A percentile compares a stretch with the other conserved stretches of the same genome.
These are phyloP conservation scores for Trichoderma atrobrunneum DNA, from an alignment of 2,329 filamentous ascomycete genomes.

Conservation along the genomic window DNA sequence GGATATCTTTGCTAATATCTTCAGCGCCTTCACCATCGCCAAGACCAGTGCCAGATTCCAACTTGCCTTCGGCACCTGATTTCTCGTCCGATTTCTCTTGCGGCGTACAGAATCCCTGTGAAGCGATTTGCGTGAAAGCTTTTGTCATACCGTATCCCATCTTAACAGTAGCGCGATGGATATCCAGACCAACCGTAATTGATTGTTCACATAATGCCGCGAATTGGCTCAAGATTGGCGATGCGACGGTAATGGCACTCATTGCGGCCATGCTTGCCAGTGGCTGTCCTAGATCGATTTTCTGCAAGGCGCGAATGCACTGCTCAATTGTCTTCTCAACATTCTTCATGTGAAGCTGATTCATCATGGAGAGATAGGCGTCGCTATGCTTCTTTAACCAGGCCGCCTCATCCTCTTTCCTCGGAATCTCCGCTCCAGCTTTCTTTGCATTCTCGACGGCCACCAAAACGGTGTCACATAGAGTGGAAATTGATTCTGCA, in stretches of 20 bases:
- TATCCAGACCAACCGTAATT: constrained; percentile 54
- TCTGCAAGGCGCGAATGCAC: constrained; percentile 38
- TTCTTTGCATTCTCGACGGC: constrained; percentile 71
- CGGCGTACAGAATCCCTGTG: constrained; percentile 88
- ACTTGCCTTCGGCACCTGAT: constrained; percentile 68
- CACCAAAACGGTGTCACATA: constrained; percentile 75
- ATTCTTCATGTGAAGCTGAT: constrained; percentile 56
- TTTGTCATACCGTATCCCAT: constrained; percentile 74
- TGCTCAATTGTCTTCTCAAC: constrained; percentile 45
- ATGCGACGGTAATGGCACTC: constrained; percentile 33
- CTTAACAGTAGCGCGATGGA: constrained; percentile 70
- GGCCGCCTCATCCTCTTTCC: constrained; percentile 35
- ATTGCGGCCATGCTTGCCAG: constrained; percentile 31
- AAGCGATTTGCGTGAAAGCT: constrained; percentile 73
- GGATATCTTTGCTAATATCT: constrained; percentile 96
- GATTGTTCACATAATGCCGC: constrained; percentile 57
- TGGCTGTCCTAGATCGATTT: constrained; percentile 31
- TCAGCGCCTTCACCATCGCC: constrained; percentile 94
- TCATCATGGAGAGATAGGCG: constrained; percentile 51
- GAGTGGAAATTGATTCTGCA: constrained; percentile 56
- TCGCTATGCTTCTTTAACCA: constrained; percentile 46
- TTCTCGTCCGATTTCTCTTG: constrained; percentile 73
- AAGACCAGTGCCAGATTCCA: constrained; percentile 88
- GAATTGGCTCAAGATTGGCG: constrained; percentile 76
- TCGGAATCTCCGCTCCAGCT: constrained; percentile 42